phyloP scores from a whole-genome alignment of 2,329 filamentous ascomycete genomes.

The Aspergillus nomiae region DNA sequence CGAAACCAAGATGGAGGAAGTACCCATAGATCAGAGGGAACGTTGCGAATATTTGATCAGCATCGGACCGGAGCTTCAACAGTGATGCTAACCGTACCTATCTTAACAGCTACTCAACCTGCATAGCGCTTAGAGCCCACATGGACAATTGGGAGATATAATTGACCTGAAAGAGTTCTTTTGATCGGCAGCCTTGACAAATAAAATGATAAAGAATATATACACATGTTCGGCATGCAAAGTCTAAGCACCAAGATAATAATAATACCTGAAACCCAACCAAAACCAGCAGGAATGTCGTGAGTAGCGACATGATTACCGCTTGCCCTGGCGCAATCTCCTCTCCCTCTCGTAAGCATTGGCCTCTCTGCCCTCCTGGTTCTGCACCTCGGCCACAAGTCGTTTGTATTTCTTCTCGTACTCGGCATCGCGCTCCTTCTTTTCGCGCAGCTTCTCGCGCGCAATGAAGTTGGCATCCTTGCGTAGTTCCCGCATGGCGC shows the following conservation, averaged over 20 bases:
- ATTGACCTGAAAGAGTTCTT: neutral
- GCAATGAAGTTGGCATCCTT: constrained; percentile 96
- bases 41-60: constrained; percentile 53
- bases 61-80: constrained; percentile 52
- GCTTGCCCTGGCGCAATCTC: constrained; percentile 69
- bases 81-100: constrained; percentile 34
- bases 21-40: constrained; percentile 40
- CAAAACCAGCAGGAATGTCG: neutral
- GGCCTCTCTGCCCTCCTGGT: constrained; percentile 80
- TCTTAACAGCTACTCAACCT: too few relatives aligned
- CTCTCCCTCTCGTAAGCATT: constrained; percentile 91
- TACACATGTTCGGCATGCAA: constrained; percentile 1
- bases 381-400: constrained; percentile 92
- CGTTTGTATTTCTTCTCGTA: constrained; percentile 97
- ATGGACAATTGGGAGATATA: neutral
- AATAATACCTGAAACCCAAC: neutral
- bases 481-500: constrained; percentile 86
- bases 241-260: neutral
- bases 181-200: neutral
- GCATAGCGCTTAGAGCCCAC: neutral
- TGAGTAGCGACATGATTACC: constrained; percentile 28
- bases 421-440: constrained; percentile 88
- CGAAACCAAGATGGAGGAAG: constrained; percentile 50
- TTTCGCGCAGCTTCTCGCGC: constrained; percentile 82
- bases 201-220: neutral